Conservation (phyloP, 2,329 filamentous ascomycete species). For the Cladophialophora yegresii region DNA sequence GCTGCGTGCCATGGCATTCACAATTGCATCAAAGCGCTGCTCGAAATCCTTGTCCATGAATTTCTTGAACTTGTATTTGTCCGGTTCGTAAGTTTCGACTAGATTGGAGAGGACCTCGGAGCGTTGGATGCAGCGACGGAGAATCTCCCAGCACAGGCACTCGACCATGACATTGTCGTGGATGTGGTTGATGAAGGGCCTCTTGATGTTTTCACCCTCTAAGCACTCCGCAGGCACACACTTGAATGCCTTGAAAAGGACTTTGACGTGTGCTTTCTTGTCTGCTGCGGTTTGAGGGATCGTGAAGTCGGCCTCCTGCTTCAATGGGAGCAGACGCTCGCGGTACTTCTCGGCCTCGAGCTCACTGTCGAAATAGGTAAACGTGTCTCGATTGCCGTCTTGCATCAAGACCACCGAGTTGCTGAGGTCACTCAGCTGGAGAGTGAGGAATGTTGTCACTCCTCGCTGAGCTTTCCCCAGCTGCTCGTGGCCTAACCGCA, state of each 20-base stretch:
- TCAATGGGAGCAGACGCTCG: constrained; percentile 15
- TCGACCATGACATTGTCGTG: constrained; percentile 39
- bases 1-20: constrained; percentile 32
- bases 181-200: constrained; percentile 38
- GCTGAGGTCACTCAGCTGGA: background rate
- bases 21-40: constrained; percentile 33
- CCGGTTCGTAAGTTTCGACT: constrained; percentile 34
- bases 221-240: constrained; percentile 36
- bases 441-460: constrained; percentile 4
- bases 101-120: constrained; percentile 36
- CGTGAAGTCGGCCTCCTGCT: constrained; percentile 33
- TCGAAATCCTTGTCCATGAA: constrained; percentile 34
- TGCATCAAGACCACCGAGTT: background rate
- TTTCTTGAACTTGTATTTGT: constrained; percentile 33
- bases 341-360: constrained; percentile 26
- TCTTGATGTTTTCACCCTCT: constrained; percentile 42
- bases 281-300: constrained; percentile 36
- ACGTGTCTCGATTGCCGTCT: background rate
- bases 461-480: constrained; percentile 13
- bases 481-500: background rate
- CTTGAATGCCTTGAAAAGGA: constrained; percentile 42
- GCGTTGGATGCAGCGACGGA: constrained; percentile 39
- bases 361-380: constrained; percentile 19
- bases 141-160: constrained; percentile 41
- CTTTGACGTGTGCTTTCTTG: constrained; percentile 38